Base-by-base conservation (phyloP, 768 basidiomycete genomes). In the Suillus cothurnatus region DNA sequence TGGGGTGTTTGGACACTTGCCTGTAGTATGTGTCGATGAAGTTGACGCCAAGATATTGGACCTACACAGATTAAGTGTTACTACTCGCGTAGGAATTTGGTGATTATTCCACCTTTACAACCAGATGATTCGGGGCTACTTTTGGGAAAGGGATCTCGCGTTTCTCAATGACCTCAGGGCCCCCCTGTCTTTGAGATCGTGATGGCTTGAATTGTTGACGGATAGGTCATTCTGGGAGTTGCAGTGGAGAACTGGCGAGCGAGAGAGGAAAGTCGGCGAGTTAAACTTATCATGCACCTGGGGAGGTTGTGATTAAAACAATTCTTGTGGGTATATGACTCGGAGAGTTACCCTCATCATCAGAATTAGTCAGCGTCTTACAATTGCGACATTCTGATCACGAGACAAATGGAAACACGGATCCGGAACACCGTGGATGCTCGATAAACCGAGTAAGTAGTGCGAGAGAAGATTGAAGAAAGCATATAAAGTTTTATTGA, bases 21-120 rank as follows among this genome's bases (percentile, higher is more conserved):
- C 95, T 83, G 72, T 85, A 87, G 75, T 97, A 96, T 52, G 87
- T 88, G 73, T 93, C 91, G 72, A 91, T 94, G 74, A 92, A 97
- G 80, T 97, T 97, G 70, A 97, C 84, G 8, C 93, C 93, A 11
- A 83, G 79, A 69, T 88, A 94, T 69, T 93, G 86, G 28, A 88
- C 81, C 91, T 90, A 71, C 59, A 70, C 26, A 38, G 17, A 28
- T 39, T 4, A 21, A 39, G 11, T 11, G 17, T 38, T 58, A 26
- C 23, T 17, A 28, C 1, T 58, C 9, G 34, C 38, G 15, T 26
- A 39, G 17, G 34, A 8, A 32, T 36, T 14, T 0, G 52, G n/a
- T 6, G 32, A 34, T n/a, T 47, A 43, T 4, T 15, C 36, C 61
- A 78, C 77, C 73, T 78, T 77, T 14, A 77, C 80, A 80, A 79